phyloP scores from a whole-genome alignment of 2,329 filamentous ascomycete species.

The Aureobasidium sp. region DNA sequence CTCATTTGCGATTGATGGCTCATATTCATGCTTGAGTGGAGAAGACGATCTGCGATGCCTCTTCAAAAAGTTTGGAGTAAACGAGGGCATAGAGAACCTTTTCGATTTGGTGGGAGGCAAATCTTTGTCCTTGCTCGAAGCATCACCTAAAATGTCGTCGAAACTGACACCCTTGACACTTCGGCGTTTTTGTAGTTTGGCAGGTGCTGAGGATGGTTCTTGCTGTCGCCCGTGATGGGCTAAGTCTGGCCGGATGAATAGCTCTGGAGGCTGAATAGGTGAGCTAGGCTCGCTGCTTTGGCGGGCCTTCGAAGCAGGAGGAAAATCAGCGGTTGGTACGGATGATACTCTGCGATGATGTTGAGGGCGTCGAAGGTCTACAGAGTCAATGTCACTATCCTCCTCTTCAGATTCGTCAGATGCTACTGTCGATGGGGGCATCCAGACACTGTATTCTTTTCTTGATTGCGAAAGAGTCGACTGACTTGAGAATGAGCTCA shows the following conservation, averaged over 20 bases:
- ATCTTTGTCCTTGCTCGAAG: conserved; percentile 16
- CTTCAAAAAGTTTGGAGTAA: conserved; percentile 32
- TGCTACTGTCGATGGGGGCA: conserved; percentile 37
- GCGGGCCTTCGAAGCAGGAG: conserved; percentile 39
- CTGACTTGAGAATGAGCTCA: conserved; percentile 23
- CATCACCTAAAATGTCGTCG: conserved; percentile 2
- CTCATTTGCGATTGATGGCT: conserved; percentile 68
- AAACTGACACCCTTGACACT: conserved; percentile 19
- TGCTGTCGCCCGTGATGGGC: neutral
- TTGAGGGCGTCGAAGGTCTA: conserved; percentile 28
- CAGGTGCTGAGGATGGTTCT: conserved; percentile 28
- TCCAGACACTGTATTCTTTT: conserved; percentile 44
- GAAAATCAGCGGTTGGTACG: conserved; percentile 41
- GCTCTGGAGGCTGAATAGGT: conserved; percentile 22
- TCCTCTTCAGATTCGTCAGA: conserved; percentile 26
- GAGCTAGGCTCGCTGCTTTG: conserved; percentile 36
- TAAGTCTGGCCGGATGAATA: neutral
- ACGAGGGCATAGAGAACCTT: conserved; percentile 24
- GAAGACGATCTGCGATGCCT: conserved; percentile 72
- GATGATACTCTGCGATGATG: conserved; percentile 42
- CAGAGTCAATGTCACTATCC: conserved; percentile 22
- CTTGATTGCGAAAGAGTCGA: conserved; percentile 22
- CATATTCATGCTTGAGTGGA: conserved; percentile 93
- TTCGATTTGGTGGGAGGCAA: conserved; percentile 17
- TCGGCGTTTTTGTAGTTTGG: conserved; percentile 29